Base-by-base conservation (phyloP, 2,329 filamentous ascomycete species). In the Botryotinia globosa region DNA sequence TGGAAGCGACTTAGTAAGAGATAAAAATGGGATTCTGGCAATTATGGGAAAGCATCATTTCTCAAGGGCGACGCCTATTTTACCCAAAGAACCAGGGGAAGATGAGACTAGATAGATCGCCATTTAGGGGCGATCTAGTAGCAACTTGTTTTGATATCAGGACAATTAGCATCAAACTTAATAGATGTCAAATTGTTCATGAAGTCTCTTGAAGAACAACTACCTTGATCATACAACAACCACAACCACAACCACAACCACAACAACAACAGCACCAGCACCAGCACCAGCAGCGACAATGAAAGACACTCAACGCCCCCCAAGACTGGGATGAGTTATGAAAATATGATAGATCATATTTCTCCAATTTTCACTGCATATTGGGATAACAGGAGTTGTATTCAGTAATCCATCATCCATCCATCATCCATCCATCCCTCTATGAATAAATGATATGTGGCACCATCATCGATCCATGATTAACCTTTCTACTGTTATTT, bases 111-210 rank as follows among this genome's bases (percentile, higher is more conserved):
- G 65, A 68, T 44, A 32, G 69, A 72, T 72, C 69, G 69, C 62
- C 69, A 44, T 59, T 72, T 72, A 72, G 69, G 69, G 69, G 69
- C 69, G 69, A 72, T 72, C 69, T 72, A 72, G 29, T 44, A 42
- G 56, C 39, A 29, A 70, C 58, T 56, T 32, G 58, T 42, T 42
- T 56, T 32, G 16, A 54, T 67, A 67, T 54, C 16, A 67, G 64
- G 16, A n/a, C n/a, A 39, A 20, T 66, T 44, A 34, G 29, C 22
- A 64, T 54, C 64, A 54, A 42, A 67, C 22, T n/a, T 9, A 34
- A 25, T 59, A 18, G 29, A 69, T n/a, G 61, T 44, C 37, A n/a
- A 61, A 32, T 14, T 32, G 22, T 14, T 6, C 14, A 32, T 12
- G 42, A 48, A 32, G n/a, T 39, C n/a, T 44, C 29, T 59, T 32